Conservation (phyloP, 371 early-diverging fungal species). For the Actinomucor elegans region DNA sequence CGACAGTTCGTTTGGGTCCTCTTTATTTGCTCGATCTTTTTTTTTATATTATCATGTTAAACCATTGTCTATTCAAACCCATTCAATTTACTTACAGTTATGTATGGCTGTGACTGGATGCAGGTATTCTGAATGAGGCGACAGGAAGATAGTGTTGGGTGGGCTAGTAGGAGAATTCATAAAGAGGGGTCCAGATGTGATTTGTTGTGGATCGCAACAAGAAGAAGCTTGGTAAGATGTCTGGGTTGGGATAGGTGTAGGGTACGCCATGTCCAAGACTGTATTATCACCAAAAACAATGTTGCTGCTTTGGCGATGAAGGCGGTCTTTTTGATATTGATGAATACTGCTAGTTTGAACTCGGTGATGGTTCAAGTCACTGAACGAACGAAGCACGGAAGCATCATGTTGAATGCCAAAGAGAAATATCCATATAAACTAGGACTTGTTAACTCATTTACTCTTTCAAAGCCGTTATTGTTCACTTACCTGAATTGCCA, state of each 20-base stretch:
- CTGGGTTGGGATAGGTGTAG: constrained; percentile 4
- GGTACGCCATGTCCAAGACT: neutral
- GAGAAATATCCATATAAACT: constrained; percentile 39
- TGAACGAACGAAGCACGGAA: constrained; percentile 14
- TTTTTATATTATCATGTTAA: neutral
- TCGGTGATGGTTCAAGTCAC: constrained; percentile 4
- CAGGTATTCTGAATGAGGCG: constrained; percentile 32
- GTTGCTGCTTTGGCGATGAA: neutral
- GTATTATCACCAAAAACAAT: constrained; percentile 1
- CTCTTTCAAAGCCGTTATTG: neutral
- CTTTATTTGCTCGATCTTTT: constrained; percentile 73
- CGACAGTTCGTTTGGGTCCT: constrained; percentile 87
- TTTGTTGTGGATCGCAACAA: neutral
- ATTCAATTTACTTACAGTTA: constrained; percentile 29
- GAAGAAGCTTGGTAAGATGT: neutral
- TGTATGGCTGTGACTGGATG: constrained; percentile 45
- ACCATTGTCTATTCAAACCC: neutral
- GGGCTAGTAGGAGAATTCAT: constrained; percentile 3
- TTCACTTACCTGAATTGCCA: constrained; percentile 29
- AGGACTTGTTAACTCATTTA: neutral
- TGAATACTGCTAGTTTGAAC: neutral
- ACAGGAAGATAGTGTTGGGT: constrained; percentile 27
- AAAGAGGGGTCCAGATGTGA: constrained; percentile 13
- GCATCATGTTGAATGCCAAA: constrained; percentile 33
- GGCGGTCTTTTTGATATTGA: constrained; percentile 8